A percentile compares a stretch with the other conserved stretches of the same genome.
phyloP scores from a whole-genome alignment of 2,329 filamentous ascomycete genomes.

The Aureobasidium uvarum region DNA sequence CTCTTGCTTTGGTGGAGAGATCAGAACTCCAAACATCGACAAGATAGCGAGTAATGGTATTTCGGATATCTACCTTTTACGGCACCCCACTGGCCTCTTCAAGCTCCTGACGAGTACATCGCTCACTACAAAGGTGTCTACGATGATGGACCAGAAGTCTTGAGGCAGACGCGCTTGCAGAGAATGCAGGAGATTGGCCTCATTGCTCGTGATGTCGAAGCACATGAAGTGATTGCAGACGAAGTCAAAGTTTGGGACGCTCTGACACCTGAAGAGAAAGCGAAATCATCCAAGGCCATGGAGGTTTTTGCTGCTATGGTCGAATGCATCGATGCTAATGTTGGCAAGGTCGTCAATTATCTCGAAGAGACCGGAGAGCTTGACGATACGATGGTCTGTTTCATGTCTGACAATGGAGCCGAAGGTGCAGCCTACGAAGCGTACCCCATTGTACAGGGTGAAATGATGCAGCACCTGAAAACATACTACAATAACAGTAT shows the following conservation, averaged over 20 bases:
- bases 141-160: constrained; percentile 58
- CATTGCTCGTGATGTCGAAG: constrained; percentile 51
- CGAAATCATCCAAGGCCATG: constrained; percentile 56
- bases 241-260: constrained; percentile 52
- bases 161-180: constrained; percentile 54
- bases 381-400: constrained; percentile 63
- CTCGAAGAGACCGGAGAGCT: constrained; percentile 57
- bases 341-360: constrained; percentile 59
- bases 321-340: constrained; percentile 59
- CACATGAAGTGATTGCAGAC: constrained; percentile 53
- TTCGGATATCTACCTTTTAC: constrained; percentile 62
- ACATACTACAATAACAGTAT: constrained; percentile 59
- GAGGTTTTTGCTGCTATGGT: constrained; percentile 65
- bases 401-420: constrained; percentile 63
- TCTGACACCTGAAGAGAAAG: constrained; percentile 48
- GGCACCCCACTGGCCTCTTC: constrained; percentile 63
- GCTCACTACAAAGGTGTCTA: constrained; percentile 60
- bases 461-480: constrained; percentile 54
- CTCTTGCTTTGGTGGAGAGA: constrained; percentile 60
- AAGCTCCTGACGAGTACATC: constrained; percentile 56
- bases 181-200: constrained; percentile 59
- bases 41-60: constrained; percentile 50
- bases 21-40: constrained; percentile 60
- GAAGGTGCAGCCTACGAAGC: constrained; percentile 60
- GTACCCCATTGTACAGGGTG: constrained; percentile 56